A percentile compares a stretch with the other conserved stretches of the same genome.
These are phyloP conservation scores for Coemansia umbellata DNA, from an alignment of 192 early-diverging fungal species.

Conservation along the genomic window DNA sequence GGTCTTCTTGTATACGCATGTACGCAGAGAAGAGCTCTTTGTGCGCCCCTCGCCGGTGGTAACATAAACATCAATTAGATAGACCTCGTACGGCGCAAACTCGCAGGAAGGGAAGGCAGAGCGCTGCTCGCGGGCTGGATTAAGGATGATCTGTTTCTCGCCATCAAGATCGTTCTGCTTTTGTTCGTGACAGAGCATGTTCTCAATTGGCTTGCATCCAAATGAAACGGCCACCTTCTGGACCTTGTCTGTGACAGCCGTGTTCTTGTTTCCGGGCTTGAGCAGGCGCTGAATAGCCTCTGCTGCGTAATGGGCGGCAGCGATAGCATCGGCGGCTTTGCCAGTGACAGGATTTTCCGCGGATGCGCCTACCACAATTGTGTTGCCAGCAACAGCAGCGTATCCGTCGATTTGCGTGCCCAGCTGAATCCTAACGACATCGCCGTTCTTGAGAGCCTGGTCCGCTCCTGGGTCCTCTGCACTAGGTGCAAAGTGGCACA, in stretches of 20 bases:
- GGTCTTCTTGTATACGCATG: constrained; percentile 90
- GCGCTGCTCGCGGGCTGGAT: constrained; percentile 73
- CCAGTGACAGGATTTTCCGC: constrained; percentile 65
- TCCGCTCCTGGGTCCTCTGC: constrained; percentile 62
- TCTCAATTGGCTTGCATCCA: constrained; percentile 86
- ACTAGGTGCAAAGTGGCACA: constrained; percentile 85
- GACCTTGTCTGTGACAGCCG: constrained; percentile 65
- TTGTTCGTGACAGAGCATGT: constrained; percentile 87
- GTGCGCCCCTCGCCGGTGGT: constrained; percentile 88
- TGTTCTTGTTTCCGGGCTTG: constrained; percentile 75
- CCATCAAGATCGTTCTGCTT: constrained; percentile 85
- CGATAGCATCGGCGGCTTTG: constrained; percentile 79
- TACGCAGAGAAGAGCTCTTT: constrained; percentile 64
- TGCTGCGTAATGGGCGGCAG: constrained; percentile 78
- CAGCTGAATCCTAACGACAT: constrained; percentile 85
- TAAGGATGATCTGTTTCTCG: constrained; percentile 89
- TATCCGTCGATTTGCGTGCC: constrained; percentile 94
- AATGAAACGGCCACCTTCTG: constrained; percentile 77
- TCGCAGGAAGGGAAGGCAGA: constrained; percentile 67
- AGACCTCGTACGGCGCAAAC: constrained; percentile 78
- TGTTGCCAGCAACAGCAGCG: constrained; percentile 74
- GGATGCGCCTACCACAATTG: constrained; percentile 78
- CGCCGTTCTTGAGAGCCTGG: constrained; percentile 65
- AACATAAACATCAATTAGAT: constrained; percentile 83
- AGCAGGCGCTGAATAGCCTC: constrained; percentile 85